Evolutionary conservation across 1,284 basidiomycete genomes (phyloP).

Genomic region (Tilletia setariae): DNA sequence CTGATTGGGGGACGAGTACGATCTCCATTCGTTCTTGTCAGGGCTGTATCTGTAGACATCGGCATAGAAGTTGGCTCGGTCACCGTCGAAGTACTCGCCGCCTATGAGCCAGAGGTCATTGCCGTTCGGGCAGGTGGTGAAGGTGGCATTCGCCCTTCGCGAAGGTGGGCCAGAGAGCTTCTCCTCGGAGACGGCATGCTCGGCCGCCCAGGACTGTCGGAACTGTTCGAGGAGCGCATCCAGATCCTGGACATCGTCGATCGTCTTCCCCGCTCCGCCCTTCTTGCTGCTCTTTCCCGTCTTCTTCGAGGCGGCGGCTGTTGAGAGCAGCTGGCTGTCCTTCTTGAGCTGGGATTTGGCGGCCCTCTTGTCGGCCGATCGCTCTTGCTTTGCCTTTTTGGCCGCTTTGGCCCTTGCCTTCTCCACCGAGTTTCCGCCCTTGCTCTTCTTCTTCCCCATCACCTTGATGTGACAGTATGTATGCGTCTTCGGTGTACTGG

Average conservation of each 20-base stretch:
- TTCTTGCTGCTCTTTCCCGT: slow-evolving; percentile 19
- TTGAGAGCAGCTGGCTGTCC: slow-evolving; percentile 5
- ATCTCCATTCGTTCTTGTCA: slow-evolving; percentile 48
- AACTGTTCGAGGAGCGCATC: slow-evolving; percentile 48
- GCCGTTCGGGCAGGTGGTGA: slow-evolving; percentile 50
- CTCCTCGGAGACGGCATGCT: slow-evolving; percentile 46
- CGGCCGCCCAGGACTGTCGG: slow-evolving; percentile 45
- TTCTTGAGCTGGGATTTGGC: slow-evolving; percentile 25
- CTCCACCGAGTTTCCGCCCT: slow-evolving; percentile 28
- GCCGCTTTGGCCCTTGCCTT: slow-evolving; percentile 51
- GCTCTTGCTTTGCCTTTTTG: slow-evolving; percentile 52
- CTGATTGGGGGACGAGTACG: slow-evolving; percentile 46
- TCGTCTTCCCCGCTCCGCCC: slow-evolving; percentile 22
- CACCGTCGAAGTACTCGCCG: slow-evolving; percentile 54
- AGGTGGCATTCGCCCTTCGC: slow-evolving; percentile 48
- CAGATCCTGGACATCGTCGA: slow-evolving; percentile 50
- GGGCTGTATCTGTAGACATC: slow-evolving; percentile 23
- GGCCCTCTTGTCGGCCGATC: slow-evolving; percentile 36
- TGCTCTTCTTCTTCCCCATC: slow-evolving; percentile 51
- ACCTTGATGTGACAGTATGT: no score
- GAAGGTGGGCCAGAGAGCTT: slow-evolving; percentile 41
- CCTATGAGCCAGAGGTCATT: slow-evolving; percentile 53
- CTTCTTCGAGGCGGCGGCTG: slow-evolving; percentile 29
- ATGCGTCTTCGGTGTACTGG: no score
- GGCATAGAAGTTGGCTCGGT: slow-evolving; percentile 46